Evolutionary conservation across 2,329 filamentous ascomycete genomes (phyloP).

Genomic region (Neonectria neomacrospora): DNA sequence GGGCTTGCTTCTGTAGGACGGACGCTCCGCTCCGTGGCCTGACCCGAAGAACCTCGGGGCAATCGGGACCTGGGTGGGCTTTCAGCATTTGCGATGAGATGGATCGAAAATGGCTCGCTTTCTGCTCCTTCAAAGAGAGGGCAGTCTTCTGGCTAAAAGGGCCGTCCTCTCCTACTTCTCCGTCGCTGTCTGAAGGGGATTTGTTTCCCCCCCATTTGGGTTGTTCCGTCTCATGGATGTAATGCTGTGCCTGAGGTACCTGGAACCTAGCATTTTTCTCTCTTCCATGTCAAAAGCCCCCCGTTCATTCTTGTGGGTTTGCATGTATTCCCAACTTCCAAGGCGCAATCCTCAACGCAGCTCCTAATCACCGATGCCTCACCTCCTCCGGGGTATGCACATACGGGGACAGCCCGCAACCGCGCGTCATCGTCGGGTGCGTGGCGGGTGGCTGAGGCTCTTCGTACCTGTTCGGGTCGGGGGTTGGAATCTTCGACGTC

Average conservation of each 20-base stretch:
- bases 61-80: slow-evolving; percentile 17
- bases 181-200: neutral
- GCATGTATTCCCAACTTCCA: neutral
- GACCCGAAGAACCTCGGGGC: slow-evolving; percentile 43
- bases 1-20: slow-evolving; percentile 11
- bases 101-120: slow-evolving; percentile 20
- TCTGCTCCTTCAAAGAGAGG: slow-evolving; percentile 1
- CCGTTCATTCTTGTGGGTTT: neutral
- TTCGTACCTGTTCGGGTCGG: neutral
- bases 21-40: slow-evolving; percentile 38
- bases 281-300: neutral
- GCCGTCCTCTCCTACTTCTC: neutral
- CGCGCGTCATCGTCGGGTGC: neutral
- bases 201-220: neutral
- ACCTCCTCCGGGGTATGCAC: neutral
- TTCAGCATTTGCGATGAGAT: slow-evolving; percentile 22
- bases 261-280: neutral
- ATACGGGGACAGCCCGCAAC: neutral
- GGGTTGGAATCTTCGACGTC: neutral
- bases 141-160: slow-evolving; percentile 3
- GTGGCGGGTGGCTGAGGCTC: neutral
- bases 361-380: neutral
- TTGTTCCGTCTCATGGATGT: neutral
- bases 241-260: neutral
- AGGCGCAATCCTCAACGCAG: neutral